Conservation (phyloP, 2,329 filamentous ascomycete species). For the Chalara sp. region DNA sequence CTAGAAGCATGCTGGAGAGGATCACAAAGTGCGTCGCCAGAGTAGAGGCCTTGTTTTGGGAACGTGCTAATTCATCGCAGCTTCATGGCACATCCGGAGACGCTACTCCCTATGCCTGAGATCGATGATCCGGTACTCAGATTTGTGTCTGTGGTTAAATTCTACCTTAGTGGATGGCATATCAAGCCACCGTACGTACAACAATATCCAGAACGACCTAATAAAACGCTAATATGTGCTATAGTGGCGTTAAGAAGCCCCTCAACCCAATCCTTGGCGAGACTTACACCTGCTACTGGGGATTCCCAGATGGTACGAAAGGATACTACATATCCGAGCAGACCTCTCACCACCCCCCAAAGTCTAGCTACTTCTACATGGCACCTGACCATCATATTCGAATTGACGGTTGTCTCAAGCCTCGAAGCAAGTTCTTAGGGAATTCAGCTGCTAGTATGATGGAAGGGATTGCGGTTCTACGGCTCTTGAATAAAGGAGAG, state of each 20-base stretch:
- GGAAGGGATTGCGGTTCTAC: constrained; percentile 89
- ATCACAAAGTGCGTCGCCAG: constrained; percentile 78
- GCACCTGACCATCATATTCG: constrained; percentile 88
- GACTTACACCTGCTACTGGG: constrained; percentile 93
- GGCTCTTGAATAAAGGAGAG: constrained; percentile 70
- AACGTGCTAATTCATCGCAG: constrained; percentile 38
- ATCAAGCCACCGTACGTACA: constrained; percentile 83
- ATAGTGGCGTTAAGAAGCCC: constrained; percentile 93
- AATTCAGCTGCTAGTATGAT: constrained; percentile 98
- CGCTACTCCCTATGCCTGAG: constrained; percentile 77
- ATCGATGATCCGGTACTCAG: constrained; percentile 85
- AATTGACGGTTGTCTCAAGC: constrained; percentile 93
- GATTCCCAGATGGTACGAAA: constrained; percentile 73
- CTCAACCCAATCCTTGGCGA: constrained; percentile 95
- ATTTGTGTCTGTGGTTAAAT: constrained; percentile 94
- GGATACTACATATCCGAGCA: constrained; percentile 97
- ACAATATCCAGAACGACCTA: background rate
- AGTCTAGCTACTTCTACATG: constrained; percentile 99
- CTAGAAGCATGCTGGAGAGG: constrained; percentile 93
- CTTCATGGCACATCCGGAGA: constrained; percentile 99
- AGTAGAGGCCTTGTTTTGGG: background rate
- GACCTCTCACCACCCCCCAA: constrained; percentile 95
- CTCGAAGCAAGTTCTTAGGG: constrained; percentile 87
- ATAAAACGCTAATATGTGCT: constrained; percentile 1
- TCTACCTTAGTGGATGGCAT: constrained; percentile 98